Evolutionary conservation across 371 early-diverging fungal genomes (phyloP).

Genomic region (Mortierella sp.): DNA sequence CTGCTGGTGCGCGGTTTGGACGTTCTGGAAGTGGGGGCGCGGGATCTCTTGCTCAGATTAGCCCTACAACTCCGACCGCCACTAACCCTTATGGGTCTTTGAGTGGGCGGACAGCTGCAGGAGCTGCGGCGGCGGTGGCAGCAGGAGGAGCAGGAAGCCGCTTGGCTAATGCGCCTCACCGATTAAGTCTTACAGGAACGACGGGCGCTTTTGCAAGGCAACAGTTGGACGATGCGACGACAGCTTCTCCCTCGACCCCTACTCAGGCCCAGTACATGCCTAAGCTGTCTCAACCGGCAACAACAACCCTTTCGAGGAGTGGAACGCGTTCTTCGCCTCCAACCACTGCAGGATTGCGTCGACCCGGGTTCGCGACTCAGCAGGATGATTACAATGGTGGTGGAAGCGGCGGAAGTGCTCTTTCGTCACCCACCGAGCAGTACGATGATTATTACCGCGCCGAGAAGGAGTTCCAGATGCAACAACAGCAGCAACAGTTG

Average conservation of each 20-base stretch:
- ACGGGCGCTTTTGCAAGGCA: slow-evolving; percentile 20
- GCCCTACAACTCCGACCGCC: slow-evolving; percentile 38
- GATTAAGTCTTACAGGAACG: slow-evolving; percentile 24
- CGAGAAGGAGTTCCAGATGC: slow-evolving; percentile 16
- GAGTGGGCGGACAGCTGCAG: slow-evolving; percentile 6
- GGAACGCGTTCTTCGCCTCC: slow-evolving; percentile 26
- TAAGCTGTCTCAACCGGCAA: not conserved
- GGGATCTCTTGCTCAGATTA: slow-evolving; percentile 7
- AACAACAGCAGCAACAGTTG: slow-evolving; percentile 7
- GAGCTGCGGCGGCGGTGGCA: not conserved
- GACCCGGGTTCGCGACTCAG: slow-evolving; percentile 8
- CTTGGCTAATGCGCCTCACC: not conserved
- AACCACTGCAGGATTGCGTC: slow-evolving; percentile 8
- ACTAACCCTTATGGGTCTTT: slow-evolving; percentile 32
- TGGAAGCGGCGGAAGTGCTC: not conserved
- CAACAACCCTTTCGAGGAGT: not conserved
- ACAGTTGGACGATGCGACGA: not conserved
- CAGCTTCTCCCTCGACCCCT: slow-evolving; percentile 1
- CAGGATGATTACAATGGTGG: not conserved
- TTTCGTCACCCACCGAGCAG: slow-evolving; percentile 13
- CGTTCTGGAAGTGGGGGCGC: slow-evolving; percentile 33
- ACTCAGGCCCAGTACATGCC: not conserved
- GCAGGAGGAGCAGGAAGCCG: slow-evolving; percentile 1
- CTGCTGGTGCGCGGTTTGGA: slow-evolving; percentile 20
- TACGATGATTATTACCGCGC: slow-evolving; percentile 17